phyloP scores from a whole-genome alignment of 2,329 filamentous ascomycete species.

The Colletotrichum sp. region DNA sequence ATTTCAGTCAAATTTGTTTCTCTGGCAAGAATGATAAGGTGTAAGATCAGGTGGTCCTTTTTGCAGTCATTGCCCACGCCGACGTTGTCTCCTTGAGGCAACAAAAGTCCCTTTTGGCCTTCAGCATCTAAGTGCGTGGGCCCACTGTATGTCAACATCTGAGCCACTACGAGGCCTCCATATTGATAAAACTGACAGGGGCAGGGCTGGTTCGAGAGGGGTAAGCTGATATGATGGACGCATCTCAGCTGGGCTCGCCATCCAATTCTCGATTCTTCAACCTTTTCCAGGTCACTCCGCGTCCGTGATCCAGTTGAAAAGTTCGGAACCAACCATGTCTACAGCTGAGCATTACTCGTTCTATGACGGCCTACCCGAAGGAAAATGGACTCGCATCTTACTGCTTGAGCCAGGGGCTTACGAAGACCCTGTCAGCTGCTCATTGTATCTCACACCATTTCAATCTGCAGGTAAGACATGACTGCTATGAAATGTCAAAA shows the following conservation, averaged over 20 bases:
- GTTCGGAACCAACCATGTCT: background rate
- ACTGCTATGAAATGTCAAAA: accelerated
- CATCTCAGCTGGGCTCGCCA: background rate
- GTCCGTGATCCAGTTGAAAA: background rate
- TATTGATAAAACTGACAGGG: background rate
- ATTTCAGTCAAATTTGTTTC: background rate
- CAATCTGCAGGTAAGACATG: background rate
- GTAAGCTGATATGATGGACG: background rate
- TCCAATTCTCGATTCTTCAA: background rate
- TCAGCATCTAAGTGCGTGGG: background rate
- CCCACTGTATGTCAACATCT: background rate
- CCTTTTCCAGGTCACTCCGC: background rate
- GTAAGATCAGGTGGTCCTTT: background rate
- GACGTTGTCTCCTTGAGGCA: background rate
- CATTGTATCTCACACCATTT: background rate
- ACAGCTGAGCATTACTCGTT: background rate
- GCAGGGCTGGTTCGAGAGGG: background rate
- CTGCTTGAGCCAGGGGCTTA: background rate
- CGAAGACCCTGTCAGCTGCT: background rate
- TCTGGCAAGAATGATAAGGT: background rate
- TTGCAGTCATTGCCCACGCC: background rate
- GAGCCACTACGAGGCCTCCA: background rate
- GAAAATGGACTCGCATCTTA: background rate
- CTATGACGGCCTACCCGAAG: background rate
- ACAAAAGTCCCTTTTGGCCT: background rate